These are phyloP conservation scores for Podaxis mareebaensis DNA, from an alignment of 768 basidiomycete species.

Conservation along the genomic window DNA sequence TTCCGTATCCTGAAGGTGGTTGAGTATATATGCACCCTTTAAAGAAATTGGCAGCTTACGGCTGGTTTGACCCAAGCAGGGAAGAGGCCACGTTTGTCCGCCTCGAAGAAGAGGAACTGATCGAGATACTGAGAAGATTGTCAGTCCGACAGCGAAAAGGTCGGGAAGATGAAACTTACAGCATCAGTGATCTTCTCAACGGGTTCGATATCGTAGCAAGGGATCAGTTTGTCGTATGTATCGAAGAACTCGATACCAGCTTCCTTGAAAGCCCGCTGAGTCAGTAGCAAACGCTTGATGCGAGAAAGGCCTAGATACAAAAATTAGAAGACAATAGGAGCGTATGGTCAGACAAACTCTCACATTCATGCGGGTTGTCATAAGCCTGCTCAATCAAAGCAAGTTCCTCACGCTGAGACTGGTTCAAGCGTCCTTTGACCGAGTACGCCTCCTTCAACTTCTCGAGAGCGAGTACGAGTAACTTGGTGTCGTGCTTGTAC, in stretches of 20 bases:
- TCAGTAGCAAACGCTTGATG: constrained; percentile 95
- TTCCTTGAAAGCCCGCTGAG: constrained; percentile 99
- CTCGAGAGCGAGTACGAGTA: constrained; percentile 94
- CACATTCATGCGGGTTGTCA: constrained; percentile 98
- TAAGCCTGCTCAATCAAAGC: constrained; percentile 99
- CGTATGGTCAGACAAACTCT: constrained; percentile 20
- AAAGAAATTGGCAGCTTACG: constrained; percentile 29
- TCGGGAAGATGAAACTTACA: constrained; percentile 40
- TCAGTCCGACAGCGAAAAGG: constrained; percentile 16
- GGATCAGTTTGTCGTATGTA: constrained; percentile 97
- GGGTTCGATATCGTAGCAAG: constrained; percentile 98
- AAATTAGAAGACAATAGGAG: constrained; percentile 2
- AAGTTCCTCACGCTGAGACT: constrained; percentile 96
- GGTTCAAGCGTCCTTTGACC: constrained; percentile 95
- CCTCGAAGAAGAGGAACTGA: constrained; percentile 98
- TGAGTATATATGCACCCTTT: constrained; percentile 6
- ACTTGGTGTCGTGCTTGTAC: constrained; percentile 99
- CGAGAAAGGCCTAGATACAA: constrained; percentile 71
- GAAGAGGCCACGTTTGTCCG: constrained; percentile 97
- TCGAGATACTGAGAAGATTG: constrained; percentile 71
- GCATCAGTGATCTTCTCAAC: constrained; percentile 99
- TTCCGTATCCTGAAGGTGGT: constrained; percentile 69
- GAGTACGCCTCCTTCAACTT: constrained; percentile 99
- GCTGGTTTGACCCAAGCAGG: constrained; percentile 99
- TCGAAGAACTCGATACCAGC: constrained; percentile 97